Percentiles rank a stretch among this genome's conserved stretches.
Conservation (phyloP, 2,329 filamentous ascomycete genomes). For the Cladosporium sphaerospermum region DNA sequence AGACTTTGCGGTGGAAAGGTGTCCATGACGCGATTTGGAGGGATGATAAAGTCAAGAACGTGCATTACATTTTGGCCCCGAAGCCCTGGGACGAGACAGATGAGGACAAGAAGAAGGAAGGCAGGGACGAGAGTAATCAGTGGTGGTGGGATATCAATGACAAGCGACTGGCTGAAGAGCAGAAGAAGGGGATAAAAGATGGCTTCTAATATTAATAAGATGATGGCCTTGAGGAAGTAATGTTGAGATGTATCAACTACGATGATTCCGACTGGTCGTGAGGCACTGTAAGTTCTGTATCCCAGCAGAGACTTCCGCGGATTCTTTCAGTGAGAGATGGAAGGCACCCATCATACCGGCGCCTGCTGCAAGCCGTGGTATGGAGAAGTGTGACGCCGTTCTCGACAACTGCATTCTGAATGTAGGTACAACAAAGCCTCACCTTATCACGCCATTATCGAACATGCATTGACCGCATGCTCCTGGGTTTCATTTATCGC, state of each 20-base stretch:
- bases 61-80: slow-evolving; percentile 56
- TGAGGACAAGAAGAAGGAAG: slow-evolving; percentile 32
- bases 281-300: too few relatives aligned
- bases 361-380: too few relatives aligned
- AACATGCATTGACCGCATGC: too few relatives aligned
- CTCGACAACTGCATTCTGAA: too few relatives aligned
- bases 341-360: too few relatives aligned
- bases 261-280: too few relatives aligned
- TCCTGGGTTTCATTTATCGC: too few relatives aligned
- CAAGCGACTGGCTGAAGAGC: slow-evolving; percentile 45
- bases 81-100: slow-evolving; percentile 58
- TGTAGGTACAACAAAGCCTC: too few relatives aligned
- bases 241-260: background rate
- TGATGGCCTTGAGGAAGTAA: background rate
- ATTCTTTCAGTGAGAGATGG: too few relatives aligned
- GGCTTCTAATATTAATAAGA: slow-evolving; percentile 38
- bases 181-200: slow-evolving; percentile 43
- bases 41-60: slow-evolving; percentile 55
- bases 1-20: slow-evolving; percentile 51
- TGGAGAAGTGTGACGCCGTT: too few relatives aligned
- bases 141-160: slow-evolving; percentile 54
- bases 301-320: too few relatives aligned
- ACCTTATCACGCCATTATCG: too few relatives aligned
- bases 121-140: slow-evolving; percentile 43
- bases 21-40: slow-evolving; percentile 56